Base-by-base conservation (phyloP, 345 rosid species). In the Dipteronia sinensis region DNA sequence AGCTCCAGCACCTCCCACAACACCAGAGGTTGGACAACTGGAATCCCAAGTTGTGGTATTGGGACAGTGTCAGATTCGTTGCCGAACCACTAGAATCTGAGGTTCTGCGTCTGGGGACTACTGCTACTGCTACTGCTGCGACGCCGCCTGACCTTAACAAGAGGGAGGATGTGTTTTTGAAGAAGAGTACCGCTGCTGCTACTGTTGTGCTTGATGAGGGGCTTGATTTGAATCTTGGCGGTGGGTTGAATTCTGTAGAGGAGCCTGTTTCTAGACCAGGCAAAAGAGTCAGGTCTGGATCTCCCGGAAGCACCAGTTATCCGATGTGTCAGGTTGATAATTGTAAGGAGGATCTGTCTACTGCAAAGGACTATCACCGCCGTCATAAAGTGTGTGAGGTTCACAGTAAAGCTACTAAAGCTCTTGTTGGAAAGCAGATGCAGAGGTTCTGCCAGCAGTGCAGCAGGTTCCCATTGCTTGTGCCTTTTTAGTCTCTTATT, bases 381-480 rank as follows among this genome's bases (percentile, higher is more conserved):
- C 87, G 98, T 23, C 98, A 93, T 85, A 94, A 91, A 80, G 98
- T 94, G 11, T 94, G 98, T 62, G 91, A 91, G 79, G 74, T 82
- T 84, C 98, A 94, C 74, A 94, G 98, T 85, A 94, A 94, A 84
- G 83, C 94, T 72, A 82, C 91, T 7, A 87, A 91, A 77, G 94
- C 96, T 66, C 86, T 88, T 3, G 95, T 94, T 44, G 92, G 88
- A 63, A 91, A 91, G 71, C 98, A 91, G 87, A 89, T 94, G 97
- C 98, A 94, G 86, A 89, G 98, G 88, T 94, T 94, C 44, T 94
- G 98, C 83, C 98, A 94, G 82, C 98, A 94, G 91, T 94, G 98
- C 73, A 94, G 98, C 95, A 92, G 98, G 98, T 94, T 49, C 34
- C 65, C 49, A 23, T 73, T 61, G 49, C 13, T 46, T 46, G 12